Conservation (phyloP, 139 green algal genomes). For the Dunaliella primolecta region DNA sequence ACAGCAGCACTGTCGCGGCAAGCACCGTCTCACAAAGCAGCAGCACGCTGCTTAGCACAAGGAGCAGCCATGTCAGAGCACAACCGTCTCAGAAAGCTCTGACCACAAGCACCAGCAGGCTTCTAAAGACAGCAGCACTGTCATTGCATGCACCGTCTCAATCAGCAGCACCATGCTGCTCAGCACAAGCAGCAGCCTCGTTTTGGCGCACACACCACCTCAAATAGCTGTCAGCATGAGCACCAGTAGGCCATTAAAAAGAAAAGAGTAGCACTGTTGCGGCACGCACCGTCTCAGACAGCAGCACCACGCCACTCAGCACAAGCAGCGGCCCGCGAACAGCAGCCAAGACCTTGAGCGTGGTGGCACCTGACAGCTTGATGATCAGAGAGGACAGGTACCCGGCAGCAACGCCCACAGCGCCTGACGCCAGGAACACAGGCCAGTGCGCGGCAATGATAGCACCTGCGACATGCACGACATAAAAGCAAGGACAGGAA, state of each 20-base stretch:
- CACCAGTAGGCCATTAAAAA: conserved; percentile 1
- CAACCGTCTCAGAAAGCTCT: not conserved
- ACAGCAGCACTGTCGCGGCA: conserved; percentile 10
- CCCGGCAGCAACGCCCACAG: conserved; percentile 26
- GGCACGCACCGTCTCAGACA: conserved; percentile 25
- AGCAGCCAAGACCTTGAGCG: conserved; percentile 28
- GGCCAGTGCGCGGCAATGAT: not conserved
- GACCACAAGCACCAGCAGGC: not conserved
- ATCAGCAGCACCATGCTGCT: not conserved
- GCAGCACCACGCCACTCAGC: conserved; percentile 30
- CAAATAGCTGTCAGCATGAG: not conserved
- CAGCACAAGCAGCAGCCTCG: not conserved
- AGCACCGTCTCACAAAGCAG: not conserved
- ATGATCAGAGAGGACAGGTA: conserved; percentile 26
- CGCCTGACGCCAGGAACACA: not conserved
- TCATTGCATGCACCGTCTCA: not conserved
- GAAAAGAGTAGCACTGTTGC: conserved; percentile 10
- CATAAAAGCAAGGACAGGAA: conserved; percentile 14
- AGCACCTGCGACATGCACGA: not conserved
- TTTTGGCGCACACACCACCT: not conserved
- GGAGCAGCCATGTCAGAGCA: not conserved
- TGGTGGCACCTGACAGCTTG: conserved; percentile 31
- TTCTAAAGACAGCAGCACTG: conserved; percentile 6
- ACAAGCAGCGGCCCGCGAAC: conserved; percentile 36
- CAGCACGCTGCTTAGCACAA: not conserved